A percentile compares a stretch with the other conserved stretches of the same genome.
These are phyloP conservation scores for Incumbomyces lentus DNA, from an alignment of 2,329 filamentous ascomycete genomes.

Conservation along the genomic window DNA sequence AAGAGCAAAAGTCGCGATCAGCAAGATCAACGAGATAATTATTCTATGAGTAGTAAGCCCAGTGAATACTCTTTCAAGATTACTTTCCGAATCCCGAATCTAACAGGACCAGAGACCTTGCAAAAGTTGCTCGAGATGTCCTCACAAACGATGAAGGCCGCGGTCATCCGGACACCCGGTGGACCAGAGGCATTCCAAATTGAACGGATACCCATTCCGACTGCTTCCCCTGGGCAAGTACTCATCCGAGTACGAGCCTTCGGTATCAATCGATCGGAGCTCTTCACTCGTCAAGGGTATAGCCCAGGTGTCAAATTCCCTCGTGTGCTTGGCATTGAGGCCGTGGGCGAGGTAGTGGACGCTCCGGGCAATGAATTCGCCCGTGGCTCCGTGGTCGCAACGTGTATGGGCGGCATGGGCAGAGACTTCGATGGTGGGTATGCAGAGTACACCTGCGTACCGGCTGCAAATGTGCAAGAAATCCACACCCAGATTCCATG, in stretches of 20 bases:
- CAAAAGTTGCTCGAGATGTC: not conserved
- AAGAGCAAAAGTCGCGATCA: no score
- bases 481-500: conserved; percentile 28
- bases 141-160: conserved; percentile 34
- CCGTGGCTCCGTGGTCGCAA: conserved; percentile 34
- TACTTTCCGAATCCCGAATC: not conserved
- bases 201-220: conserved; percentile 30
- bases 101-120: not conserved
- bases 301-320: conserved; percentile 33
- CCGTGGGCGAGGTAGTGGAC: conserved; percentile 32
- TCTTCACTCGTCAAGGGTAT: conserved; percentile 39
- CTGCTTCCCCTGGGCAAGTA: conserved; percentile 28
- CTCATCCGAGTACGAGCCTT: conserved; percentile 35
- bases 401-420: conserved; percentile 42
- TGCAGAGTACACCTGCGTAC: conserved; percentile 39
- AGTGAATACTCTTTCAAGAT: not conserved
- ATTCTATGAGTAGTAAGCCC: no score
- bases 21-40: no score
- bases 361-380: conserved; percentile 27
- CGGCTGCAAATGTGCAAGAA: conserved; percentile 30
- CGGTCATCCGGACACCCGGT: conserved; percentile 32
- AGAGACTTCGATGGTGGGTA: conserved; percentile 40
- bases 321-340: conserved; percentile 39
- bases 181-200: conserved; percentile 32
- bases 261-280: conserved; percentile 39